Percentiles rank a stretch among this genome's conserved stretches.
phyloP scores from a whole-genome alignment of 176 grass and related monocot species.

The Avena eriantha region DNA sequence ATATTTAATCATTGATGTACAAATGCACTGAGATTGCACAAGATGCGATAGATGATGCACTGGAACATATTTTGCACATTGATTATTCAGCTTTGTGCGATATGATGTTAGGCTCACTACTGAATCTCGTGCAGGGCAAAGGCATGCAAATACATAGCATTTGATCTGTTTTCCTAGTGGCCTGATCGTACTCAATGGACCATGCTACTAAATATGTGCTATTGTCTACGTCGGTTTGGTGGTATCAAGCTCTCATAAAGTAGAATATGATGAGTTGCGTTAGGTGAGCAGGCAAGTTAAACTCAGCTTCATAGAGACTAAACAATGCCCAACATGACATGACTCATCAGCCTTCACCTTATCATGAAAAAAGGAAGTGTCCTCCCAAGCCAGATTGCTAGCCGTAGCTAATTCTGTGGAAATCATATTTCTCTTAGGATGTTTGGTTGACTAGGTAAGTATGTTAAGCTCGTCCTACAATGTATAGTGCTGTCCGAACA shows the following conservation, averaged over 20 bases:
- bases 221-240: constrained; percentile 49
- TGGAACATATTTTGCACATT: not conserved
- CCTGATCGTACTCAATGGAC: constrained; percentile 7
- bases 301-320: constrained; percentile 49
- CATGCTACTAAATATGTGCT: constrained; percentile 15
- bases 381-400: constrained; percentile 8
- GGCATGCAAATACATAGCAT: constrained; percentile 26
- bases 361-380: constrained; percentile 25
- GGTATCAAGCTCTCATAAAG: constrained; percentile 38
- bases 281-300: constrained; percentile 58
- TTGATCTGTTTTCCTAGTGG: not conserved
- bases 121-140: not conserved
- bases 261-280: constrained; percentile 30
- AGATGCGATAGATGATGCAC: not conserved
- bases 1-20: not conserved
- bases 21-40: not conserved
- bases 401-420: not conserved
- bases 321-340: constrained; percentile 27
- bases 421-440: constrained; percentile 9
- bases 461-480: constrained; percentile 15
- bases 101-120: not conserved
- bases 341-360: constrained; percentile 46
- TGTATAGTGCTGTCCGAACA: not conserved
- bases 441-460: constrained; percentile 26
- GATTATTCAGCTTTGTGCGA: not conserved